These are phyloP conservation scores for Mychonastes homosphaera DNA, from an alignment of 139 green algal species.

Conservation along the genomic window DNA sequence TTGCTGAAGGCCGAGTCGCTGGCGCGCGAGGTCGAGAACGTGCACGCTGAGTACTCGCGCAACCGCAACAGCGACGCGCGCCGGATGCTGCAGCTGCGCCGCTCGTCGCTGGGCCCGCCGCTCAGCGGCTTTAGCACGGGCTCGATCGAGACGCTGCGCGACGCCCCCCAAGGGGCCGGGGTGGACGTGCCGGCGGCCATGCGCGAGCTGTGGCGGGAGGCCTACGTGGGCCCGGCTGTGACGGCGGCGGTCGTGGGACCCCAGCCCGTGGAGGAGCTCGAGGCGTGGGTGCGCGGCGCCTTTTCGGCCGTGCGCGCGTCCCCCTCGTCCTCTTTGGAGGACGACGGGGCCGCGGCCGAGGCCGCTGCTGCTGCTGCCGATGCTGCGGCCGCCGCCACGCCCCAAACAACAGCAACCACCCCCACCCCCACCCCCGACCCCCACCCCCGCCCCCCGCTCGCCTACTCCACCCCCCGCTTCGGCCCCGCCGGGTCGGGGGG, in stretches of 20 bases:
- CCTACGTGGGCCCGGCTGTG: conserved; percentile 4
- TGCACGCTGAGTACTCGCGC: conserved; percentile 22
- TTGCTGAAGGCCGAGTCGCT: conserved; percentile 24
- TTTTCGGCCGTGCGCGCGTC: conserved; percentile 24
- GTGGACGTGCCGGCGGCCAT: conserved; percentile 18
- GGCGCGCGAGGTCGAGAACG: conserved; percentile 30
- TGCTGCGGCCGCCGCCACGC: background rate
- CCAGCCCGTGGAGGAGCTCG: conserved; percentile 19
- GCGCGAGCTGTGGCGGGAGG: conserved; percentile 23
- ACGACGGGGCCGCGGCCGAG: background rate
- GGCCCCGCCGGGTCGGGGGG: too few relatives aligned
- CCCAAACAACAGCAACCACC: conserved; percentile 1
- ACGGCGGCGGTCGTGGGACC: conserved; percentile 28
- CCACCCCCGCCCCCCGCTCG: too few relatives aligned
- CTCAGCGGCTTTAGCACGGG: conserved; percentile 29
- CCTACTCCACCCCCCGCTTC: too few relatives aligned
- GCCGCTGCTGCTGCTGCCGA: background rate
- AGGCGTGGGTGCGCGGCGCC: conserved; percentile 12
- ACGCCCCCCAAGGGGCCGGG: conserved; percentile 16
- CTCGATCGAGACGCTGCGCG: conserved; percentile 27
- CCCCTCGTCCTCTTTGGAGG: too few relatives aligned
- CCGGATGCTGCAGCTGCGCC: conserved; percentile 37
- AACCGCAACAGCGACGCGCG: conserved; percentile 38
- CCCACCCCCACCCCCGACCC: background rate
- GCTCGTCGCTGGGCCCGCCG: conserved; percentile 13